Base-by-base conservation (phyloP, 2,329 filamentous ascomycete species). In the Neonectria neomacrospora region DNA sequence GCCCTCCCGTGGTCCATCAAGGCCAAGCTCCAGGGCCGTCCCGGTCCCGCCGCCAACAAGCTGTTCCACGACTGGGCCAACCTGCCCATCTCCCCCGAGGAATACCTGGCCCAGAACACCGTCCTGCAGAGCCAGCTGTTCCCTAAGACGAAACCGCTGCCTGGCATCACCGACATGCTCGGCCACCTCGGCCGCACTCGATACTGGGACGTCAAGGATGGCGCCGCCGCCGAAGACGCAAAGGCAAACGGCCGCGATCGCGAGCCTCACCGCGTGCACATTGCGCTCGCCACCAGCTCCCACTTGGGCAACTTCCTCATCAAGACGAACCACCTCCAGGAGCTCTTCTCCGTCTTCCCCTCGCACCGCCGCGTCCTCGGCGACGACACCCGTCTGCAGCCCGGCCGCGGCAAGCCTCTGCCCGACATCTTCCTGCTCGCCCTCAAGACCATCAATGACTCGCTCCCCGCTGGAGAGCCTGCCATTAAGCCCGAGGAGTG, bases 361-460 rank as follows among this genome's bases (percentile, higher is more conserved):
- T 76, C 82, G 1, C 79, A 89, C n/a, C 88, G 92, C 61, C 87
- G 90, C 50, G 90, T 99, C 0, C 81, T 97, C 1, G 96, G 96
- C 11, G 96, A 99, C 74, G 95, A 99, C 76, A 75, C 82, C 7
- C 86, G 96, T 54, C 92, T 99, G 69, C 82, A 86, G 1, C 79
- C 85, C 3, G 95, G 95, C 0, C 83, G 93, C n/a, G 96, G 96
- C 12, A 99, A 99, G 80, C 96, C 96, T 0, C 86, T 95, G 32
- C 96, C 95, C 0, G 95, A 99, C 79, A 99, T 99, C 70, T 98
- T 97, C 79, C 81, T 96, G 9, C 83, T 98, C 1, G 95, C 96
- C 0, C 82, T 99, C 58, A 84, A 91, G 78, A 92, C 90, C 3
- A 90, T 99, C 76, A 99, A 99, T 79, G 86, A 87, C 45, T 88